These are phyloP conservation scores for Ajuga reptans DNA, from an alignment of 305 asterid species.

Conservation along the genomic window DNA sequence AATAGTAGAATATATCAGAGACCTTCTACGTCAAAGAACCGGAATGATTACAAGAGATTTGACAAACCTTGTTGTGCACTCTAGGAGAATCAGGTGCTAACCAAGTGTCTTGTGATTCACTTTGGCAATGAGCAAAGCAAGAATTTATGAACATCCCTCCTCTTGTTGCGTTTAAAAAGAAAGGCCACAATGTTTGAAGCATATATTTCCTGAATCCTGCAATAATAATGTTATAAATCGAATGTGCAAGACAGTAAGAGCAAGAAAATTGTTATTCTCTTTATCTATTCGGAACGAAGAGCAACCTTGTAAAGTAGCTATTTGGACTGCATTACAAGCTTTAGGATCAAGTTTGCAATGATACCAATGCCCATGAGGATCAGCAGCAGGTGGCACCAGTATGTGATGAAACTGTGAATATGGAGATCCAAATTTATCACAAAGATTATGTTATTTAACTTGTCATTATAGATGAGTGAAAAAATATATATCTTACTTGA, in stretches of 20 bases:
- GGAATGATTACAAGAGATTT: background rate
- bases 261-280: background rate
- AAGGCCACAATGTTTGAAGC: constrained; percentile 48
- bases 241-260: no score
- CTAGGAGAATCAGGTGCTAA: constrained; percentile 67
- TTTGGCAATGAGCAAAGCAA: constrained; percentile 92
- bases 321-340: constrained; percentile 50
- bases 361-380: constrained; percentile 75
- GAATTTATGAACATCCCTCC: constrained; percentile 89
- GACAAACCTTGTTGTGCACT: constrained; percentile 59
- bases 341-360: constrained; percentile 63
- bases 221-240: background rate
- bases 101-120: constrained; percentile 83
- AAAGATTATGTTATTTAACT: background rate
- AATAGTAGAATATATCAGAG: no score
- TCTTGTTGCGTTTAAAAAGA: constrained; percentile 47
- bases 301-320: constrained; percentile 70
- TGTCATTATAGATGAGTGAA: background rate
- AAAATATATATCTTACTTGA: constrained; percentile 53
- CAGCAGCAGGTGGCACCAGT: constrained; percentile 85
- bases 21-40: background rate
- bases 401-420: constrained; percentile 59
- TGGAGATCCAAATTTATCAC: background rate
- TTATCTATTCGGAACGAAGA: background rate
- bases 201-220: constrained; percentile 72